Evolutionary conservation across 148 eudicot species (phyloP).

Genomic region (Nepenthes mirabilis): DNA sequence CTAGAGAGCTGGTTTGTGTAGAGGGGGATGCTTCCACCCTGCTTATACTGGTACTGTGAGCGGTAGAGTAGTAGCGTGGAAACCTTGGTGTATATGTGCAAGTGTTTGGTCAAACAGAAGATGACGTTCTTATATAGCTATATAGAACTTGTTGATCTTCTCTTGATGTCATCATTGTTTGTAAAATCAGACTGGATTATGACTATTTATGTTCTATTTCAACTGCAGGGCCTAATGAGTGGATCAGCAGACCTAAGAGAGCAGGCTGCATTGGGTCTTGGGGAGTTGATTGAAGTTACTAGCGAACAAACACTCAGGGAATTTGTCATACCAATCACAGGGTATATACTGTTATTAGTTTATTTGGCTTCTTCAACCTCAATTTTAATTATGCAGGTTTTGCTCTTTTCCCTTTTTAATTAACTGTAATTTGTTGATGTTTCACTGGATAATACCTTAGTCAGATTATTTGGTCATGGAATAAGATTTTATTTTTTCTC

Average conservation of each 20-base stretch:
- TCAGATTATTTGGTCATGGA: no score
- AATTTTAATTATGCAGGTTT: background rate
- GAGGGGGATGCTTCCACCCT: no score
- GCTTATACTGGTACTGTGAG: no score
- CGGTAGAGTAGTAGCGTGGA: no score
- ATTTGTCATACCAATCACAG: constrained; percentile 89
- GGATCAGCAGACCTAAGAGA: constrained; percentile 96
- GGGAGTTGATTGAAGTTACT: constrained; percentile 94
- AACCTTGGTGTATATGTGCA: no score
- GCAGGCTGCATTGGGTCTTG: constrained; percentile 96
- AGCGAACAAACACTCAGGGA: constrained; percentile 74
- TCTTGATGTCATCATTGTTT: background rate
- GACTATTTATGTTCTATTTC: background rate
- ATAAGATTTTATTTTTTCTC: no score
- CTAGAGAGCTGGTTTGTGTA: no score
- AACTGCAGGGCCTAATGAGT: constrained; percentile 66
- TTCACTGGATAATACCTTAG: no score
- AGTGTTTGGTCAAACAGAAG: no score
- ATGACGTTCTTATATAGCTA: background rate
- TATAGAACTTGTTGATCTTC: background rate
- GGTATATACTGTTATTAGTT: constrained; percentile 28
- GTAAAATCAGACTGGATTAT: background rate
- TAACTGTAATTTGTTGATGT: no score
- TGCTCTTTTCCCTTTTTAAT: background rate
- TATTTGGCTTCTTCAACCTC: background rate